These are phyloP conservation scores for Septoria petroselini DNA, from an alignment of 2,329 filamentous ascomycete genomes.

Conservation along the genomic window DNA sequence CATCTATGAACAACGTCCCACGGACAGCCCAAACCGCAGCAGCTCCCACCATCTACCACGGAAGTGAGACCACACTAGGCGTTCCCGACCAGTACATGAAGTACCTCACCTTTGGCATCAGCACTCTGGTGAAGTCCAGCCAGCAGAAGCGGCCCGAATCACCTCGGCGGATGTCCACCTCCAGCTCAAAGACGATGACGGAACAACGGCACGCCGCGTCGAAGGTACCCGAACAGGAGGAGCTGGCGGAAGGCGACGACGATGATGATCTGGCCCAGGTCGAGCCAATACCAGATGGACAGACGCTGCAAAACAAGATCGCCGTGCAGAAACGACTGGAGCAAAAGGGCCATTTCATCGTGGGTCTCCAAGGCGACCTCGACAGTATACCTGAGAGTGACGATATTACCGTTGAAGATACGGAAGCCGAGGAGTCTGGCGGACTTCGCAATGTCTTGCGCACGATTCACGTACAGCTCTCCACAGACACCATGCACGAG, in stretches of 20 bases:
- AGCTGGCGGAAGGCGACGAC: constrained; percentile 17
- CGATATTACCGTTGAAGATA: constrained; percentile 27
- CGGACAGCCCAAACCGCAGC: constrained; percentile 35
- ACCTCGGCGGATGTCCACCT: constrained; percentile 27
- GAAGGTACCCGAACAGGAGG: constrained; percentile 10
- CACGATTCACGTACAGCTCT: constrained; percentile 61
- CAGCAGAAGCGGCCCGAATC: constrained; percentile 25
- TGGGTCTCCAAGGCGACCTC: constrained; percentile 66
- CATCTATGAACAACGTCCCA: constrained; percentile 45
- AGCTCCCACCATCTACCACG: constrained; percentile 13
- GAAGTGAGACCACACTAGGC: constrained; percentile 39
- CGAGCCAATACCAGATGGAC: constrained; percentile 41
- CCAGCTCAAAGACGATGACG: constrained; percentile 29
- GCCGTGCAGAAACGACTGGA: constrained; percentile 50
- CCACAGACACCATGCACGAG: constrained; percentile 3
- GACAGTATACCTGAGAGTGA: constrained; percentile 52
- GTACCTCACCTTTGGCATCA: constrained; percentile 50
- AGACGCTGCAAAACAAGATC: constrained; percentile 58
- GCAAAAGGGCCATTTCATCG: constrained; percentile 58
- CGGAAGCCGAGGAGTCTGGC: constrained; percentile 30
- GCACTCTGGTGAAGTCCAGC: constrained; percentile 32
- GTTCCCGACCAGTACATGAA: constrained; percentile 51
- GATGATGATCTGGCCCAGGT: constrained; percentile 26
- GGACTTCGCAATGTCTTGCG: constrained; percentile 58
- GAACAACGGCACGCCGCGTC: constrained; percentile 12